phyloP scores from a whole-genome alignment of 768 basidiomycete species.

The Glaciozyma martinii region DNA sequence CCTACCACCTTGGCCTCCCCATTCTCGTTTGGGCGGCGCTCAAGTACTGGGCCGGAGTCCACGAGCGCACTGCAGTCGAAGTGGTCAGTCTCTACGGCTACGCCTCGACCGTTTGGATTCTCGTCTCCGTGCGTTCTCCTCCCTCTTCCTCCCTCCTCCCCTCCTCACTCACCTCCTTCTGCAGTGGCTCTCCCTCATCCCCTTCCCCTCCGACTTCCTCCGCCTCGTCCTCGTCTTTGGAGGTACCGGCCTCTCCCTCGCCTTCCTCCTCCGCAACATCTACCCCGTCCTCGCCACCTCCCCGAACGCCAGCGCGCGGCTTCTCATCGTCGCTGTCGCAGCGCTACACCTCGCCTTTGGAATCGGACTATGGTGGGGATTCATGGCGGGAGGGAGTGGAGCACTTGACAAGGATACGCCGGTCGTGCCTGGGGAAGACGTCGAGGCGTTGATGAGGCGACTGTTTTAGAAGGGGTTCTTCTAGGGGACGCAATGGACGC shows the following conservation, averaged over 20 bases:
- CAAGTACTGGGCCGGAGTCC: constrained; percentile 68
- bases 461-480: too few relatives aligned
- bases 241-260: constrained; percentile 72
- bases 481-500: too few relatives aligned
- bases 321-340: constrained; percentile 67
- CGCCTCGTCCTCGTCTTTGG: constrained; percentile 69
- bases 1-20: constrained; percentile 76
- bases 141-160: constrained; percentile 40
- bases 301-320: constrained; percentile 70
- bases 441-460: too few relatives aligned
- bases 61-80: constrained; percentile 81
- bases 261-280: constrained; percentile 72
- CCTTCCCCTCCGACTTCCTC: constrained; percentile 51
- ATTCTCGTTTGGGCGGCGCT: constrained; percentile 73
- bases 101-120: constrained; percentile 76
- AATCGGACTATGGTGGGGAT: constrained; percentile 71
- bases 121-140: constrained; percentile 68
- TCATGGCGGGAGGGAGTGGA: constrained; percentile 46
- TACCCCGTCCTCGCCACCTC: constrained; percentile 84
- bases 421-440: not conserved
- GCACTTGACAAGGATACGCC: constrained; percentile 2
- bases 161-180: not conserved
- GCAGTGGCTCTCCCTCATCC: constrained; percentile 29
- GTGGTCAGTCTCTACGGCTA: constrained; percentile 45
- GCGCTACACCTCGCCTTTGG: constrained; percentile 70